phyloP scores from a whole-genome alignment of 2,329 filamentous ascomycete genomes.

The Incumbomyces lentus region DNA sequence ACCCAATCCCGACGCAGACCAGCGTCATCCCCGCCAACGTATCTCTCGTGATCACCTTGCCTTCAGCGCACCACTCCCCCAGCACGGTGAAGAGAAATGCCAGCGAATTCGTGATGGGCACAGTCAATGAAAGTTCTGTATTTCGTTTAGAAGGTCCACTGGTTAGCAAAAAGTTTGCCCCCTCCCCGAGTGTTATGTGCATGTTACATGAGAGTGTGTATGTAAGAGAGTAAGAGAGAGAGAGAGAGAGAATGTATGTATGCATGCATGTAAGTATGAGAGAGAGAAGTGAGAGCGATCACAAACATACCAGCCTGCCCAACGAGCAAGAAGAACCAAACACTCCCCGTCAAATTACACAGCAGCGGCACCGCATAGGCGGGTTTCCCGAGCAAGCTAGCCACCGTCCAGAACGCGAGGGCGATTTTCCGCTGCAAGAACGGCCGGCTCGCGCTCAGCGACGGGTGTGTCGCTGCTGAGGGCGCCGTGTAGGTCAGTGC shows the following conservation, averaged over 20 bases:
- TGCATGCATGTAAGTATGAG: no score
- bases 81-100: slow-evolving; percentile 94
- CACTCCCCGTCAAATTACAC: slow-evolving; percentile 79
- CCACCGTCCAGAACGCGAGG: slow-evolving; percentile 60
- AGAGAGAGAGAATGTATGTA: no score
- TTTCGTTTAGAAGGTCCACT: no score
- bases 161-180: no score
- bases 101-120: slow-evolving; percentile 87
- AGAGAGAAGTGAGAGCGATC: no score
- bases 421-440: slow-evolving; percentile 54
- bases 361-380: slow-evolving; percentile 75
- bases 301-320: slow-evolving; percentile 73
- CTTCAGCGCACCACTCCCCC: slow-evolving; percentile 90
- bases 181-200: no score
- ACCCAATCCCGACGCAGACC: slow-evolving; percentile 66
- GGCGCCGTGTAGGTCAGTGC: slow-evolving; percentile 63
- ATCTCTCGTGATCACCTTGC: slow-evolving; percentile 78
- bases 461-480: slow-evolving; percentile 21
- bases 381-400: slow-evolving; percentile 70
- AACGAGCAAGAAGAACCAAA: slow-evolving; percentile 95
- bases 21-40: slow-evolving; percentile 74
- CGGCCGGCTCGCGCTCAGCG: slow-evolving; percentile 32
- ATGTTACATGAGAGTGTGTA: no score
- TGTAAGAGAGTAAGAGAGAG: no score
- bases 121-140: slow-evolving; percentile 88